Evolutionary conservation across 2,329 filamentous ascomycete species (phyloP).

Genomic region (Hysterium pulicare): DNA sequence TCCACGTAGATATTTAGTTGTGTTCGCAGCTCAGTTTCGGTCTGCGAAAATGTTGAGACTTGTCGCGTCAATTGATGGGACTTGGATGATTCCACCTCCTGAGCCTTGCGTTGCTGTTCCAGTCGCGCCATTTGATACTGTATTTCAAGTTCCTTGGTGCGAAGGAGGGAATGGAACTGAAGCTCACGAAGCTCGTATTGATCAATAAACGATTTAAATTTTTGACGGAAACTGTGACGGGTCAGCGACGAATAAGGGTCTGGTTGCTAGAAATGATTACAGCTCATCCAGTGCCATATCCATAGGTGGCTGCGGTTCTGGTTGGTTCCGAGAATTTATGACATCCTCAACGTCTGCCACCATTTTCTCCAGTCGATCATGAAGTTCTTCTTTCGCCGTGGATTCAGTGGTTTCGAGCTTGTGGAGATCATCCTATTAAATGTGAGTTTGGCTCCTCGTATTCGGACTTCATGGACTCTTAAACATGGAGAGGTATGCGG

Average conservation of each 20-base stretch:
- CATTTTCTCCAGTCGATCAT: constrained; percentile 77
- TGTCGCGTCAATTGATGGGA: constrained; percentile 84
- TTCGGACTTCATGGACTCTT: too few relatives aligned
- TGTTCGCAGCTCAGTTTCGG: constrained; percentile 86
- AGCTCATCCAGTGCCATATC: constrained; percentile 88
- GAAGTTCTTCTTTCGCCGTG: constrained; percentile 75
- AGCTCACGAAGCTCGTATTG: constrained; percentile 95
- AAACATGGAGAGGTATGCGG: constrained; percentile 23
- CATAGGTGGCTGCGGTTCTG: constrained; percentile 69
- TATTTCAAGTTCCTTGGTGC: constrained; percentile 93
- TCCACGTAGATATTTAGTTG: constrained; percentile 98
- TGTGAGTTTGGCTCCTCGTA: constrained; percentile 6
- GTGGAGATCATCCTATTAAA: constrained; percentile 80
- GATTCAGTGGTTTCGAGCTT: constrained; percentile 83
- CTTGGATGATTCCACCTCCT: constrained; percentile 75
- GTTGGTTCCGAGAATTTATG: constrained; percentile 80
- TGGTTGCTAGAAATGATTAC: constrained; percentile 50
- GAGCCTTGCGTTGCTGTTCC: constrained; percentile 84
- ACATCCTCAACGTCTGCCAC: constrained; percentile 83
- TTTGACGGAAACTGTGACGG: constrained; percentile 60
- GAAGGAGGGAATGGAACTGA: constrained; percentile 87
- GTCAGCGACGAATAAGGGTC: constrained; percentile 1
- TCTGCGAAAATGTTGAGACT: constrained; percentile 93
- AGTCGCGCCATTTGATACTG: constrained; percentile 85
- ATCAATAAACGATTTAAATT: constrained; percentile 92